Base-by-base conservation (phyloP, 176 grass and related monocot species). In the Lolium rigidum region DNA sequence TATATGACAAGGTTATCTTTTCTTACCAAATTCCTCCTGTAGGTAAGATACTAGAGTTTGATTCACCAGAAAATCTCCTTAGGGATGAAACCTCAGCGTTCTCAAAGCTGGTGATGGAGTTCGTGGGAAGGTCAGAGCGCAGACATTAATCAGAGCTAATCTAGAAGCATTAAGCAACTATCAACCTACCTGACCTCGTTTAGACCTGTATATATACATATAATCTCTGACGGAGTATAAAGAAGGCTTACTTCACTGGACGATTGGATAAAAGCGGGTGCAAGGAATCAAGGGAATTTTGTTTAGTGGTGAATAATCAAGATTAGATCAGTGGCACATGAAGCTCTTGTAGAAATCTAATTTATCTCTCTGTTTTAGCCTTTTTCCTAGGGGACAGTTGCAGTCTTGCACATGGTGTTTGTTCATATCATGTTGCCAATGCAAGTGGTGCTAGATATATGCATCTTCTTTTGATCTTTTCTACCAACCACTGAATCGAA, bases 41-140 rank as follows among this genome's bases (percentile, higher is more conserved):
- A 97, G 95, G 95, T n/a, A 91, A 52, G 87, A 84, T 97, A 81
- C 79, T 97, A 62, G 95, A 97, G 85, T 97, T 93, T 78, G 80
- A 92, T 79, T 93, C 95, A 66, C 92, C 95, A 7, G 18, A 50
- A 26, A 86, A 90, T 84, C 92, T 97, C 65, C 90, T 97, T 9
- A 78, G 25, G 76, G 89, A 95, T 82, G 83, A 87, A 88, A 90
- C 89, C 51, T 93, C 95, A 21, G 90, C 95, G 25, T 97, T 97
- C 86, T 88, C 79, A 76, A 95, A 93, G 57, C 80, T 95, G 78
- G 95, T 93, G 77, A 95, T 88, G 84, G 89, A 95, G 41, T 97
- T 91, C 35, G n/a, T 89, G 7, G 91, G 92, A 83, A 93, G 92
- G 61, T 88, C 95, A 65, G 87, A 90, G 66, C 70, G 22, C 17